A percentile compares a stretch with the other conserved stretches of the same genome.
phyloP scores from a whole-genome alignment of 441 rosid genomes.

The Populus hybrid region DNA sequence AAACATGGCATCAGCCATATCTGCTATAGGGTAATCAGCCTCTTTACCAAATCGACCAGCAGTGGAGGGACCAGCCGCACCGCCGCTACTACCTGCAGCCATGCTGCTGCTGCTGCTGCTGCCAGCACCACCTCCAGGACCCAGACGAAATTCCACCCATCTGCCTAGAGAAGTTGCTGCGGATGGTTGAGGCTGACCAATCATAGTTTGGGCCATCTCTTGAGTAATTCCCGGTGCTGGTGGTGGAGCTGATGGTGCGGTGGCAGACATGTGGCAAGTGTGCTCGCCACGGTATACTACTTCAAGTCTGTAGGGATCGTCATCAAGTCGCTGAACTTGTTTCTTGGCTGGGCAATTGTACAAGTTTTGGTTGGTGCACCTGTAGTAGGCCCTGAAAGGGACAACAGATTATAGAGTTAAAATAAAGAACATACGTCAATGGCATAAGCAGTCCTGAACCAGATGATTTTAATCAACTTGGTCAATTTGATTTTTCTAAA shows the following conservation, averaged over 20 bases:
- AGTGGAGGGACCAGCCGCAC: slow-evolving; percentile 30
- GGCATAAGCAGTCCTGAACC: not conserved
- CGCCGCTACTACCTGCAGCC: not conserved
- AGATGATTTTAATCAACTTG: not conserved
- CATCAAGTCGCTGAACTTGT: slow-evolving; percentile 71
- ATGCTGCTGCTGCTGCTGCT: slow-evolving; percentile 11
- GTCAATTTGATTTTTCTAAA: slow-evolving; percentile 6
- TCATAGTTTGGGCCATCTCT: slow-evolving; percentile 18
- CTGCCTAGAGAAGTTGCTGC: not conserved
- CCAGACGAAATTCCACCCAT: slow-evolving; percentile 34
- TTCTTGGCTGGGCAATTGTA: slow-evolving; percentile 85
- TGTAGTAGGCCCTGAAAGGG: slow-evolving; percentile 61
- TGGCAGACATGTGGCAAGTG: slow-evolving; percentile 66
- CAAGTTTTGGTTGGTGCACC: slow-evolving; percentile 82
- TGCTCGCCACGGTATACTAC: slow-evolving; percentile 62
- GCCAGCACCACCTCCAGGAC: slow-evolving; percentile 15
- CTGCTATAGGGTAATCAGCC: slow-evolving; percentile 38
- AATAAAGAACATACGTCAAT: too few relatives aligned
- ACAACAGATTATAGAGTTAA: too few relatives aligned
- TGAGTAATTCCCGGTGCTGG: slow-evolving; percentile 10
- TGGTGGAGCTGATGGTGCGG: slow-evolving; percentile 41
- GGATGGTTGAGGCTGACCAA: slow-evolving; percentile 17
- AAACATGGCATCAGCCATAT: slow-evolving; percentile 63
- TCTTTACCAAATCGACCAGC: slow-evolving; percentile 30
- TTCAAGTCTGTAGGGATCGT: slow-evolving; percentile 54